Conservation (phyloP, 257 asterid genomes). For the Jacaranda copaia region DNA sequence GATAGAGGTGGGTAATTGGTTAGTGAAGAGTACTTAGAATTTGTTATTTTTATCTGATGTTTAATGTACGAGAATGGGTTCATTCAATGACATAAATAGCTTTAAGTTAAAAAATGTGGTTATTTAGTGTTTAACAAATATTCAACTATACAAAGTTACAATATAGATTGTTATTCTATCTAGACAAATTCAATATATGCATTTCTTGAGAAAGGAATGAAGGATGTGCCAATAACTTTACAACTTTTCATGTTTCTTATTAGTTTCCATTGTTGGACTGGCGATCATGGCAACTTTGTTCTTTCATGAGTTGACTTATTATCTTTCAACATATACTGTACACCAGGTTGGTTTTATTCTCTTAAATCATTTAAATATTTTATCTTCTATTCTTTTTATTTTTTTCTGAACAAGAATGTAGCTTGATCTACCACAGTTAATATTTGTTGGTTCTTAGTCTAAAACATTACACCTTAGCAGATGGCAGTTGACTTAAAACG, state of each 20-base stretch:
- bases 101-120: neutral
- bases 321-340: conserved; percentile 80
- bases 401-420: neutral
- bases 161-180: neutral
- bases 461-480: conserved; percentile 52
- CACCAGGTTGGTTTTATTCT: conserved; percentile 72
- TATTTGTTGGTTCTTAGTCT: conserved; percentile 25
- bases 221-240: conserved; percentile 43
- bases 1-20: neutral
- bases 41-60: conserved; percentile 6
- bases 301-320: conserved; percentile 87
- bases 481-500: conserved; percentile 95
- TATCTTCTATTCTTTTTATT: neutral
- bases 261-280: conserved; percentile 90
- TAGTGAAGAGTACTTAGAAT: neutral
- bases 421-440: conserved; percentile 3
- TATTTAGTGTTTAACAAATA: conserved; percentile 15
- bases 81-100: neutral
- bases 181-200: conserved; percentile 17
- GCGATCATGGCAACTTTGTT: conserved; percentile 89
- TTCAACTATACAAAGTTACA: conserved; percentile 18
- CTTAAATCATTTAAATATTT: neutral
- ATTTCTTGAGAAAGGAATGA: conserved; percentile 30
- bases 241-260: conserved; percentile 11
- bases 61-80: conserved; percentile 17